A percentile compares a stretch with the other conserved stretches of the same genome.
These are phyloP conservation scores for Penicillium sp. DNA, from an alignment of 2,329 filamentous ascomycete genomes.

Conservation along the genomic window DNA sequence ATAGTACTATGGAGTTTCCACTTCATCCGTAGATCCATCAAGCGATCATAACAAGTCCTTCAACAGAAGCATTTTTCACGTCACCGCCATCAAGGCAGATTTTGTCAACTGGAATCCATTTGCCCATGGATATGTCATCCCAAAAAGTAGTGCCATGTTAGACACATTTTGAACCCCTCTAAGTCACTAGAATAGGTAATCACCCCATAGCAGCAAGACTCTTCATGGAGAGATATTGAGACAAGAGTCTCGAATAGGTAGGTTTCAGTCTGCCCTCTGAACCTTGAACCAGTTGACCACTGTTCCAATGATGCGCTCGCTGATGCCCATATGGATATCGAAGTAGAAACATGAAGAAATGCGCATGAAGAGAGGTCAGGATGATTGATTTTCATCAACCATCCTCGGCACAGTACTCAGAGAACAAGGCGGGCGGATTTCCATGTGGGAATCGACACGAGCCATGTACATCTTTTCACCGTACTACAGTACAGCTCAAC, in stretches of 20 bases:
- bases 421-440: constrained; percentile 36
- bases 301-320: constrained; percentile 55
- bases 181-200: constrained; percentile 16
- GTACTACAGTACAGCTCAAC: constrained; percentile 60
- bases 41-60: constrained; percentile 12
- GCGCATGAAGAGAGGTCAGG: constrained; percentile 27
- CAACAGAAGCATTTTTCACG: constrained; percentile 6
- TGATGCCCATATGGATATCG: constrained; percentile 40
- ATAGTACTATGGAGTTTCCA: neutral
- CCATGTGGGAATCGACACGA: constrained; percentile 52
- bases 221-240: constrained; percentile 2
- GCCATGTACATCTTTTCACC: constrained; percentile 39
- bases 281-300: constrained; percentile 28
- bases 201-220: constrained; percentile 17
- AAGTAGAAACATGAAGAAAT: constrained; percentile 21
- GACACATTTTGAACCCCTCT: constrained; percentile 1
- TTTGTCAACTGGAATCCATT: neutral
- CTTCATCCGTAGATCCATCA: constrained; percentile 8
- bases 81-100: constrained; percentile 4
- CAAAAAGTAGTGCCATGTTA: neutral
- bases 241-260: neutral
- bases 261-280: constrained; percentile 10
- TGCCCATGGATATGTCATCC: neutral
- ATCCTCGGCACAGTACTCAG: constrained; percentile 34
- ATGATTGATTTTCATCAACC: constrained; percentile 26